Conservation (phyloP, 2,329 filamentous ascomycete genomes). For the Diaporthe sp. region DNA sequence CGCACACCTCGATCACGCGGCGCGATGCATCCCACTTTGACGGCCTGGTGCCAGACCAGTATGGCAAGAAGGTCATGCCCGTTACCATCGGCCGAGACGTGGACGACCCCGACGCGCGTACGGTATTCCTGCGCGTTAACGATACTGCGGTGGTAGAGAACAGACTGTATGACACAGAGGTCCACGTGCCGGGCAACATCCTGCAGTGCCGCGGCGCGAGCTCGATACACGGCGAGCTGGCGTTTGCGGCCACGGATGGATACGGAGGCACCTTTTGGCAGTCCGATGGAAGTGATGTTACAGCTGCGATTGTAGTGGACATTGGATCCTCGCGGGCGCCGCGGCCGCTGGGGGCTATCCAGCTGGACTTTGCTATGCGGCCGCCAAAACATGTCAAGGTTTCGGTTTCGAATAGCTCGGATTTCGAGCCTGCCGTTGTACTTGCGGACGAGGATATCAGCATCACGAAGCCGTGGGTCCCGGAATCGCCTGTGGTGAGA, state of each 20-base stretch:
- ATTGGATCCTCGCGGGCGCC: slow-evolving; percentile 26
- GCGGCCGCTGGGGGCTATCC: slow-evolving; percentile 27
- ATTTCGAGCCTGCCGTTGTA: slow-evolving; percentile 37
- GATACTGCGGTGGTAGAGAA: slow-evolving; percentile 67
- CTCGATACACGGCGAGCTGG: slow-evolving; percentile 71
- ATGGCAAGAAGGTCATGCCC: slow-evolving; percentile 40
- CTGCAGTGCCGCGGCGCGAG: slow-evolving; percentile 68
- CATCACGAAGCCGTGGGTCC: slow-evolving; percentile 43
- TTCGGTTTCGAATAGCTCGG: slow-evolving; percentile 37
- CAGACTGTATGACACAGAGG: slow-evolving; percentile 64
- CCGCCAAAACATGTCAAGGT: slow-evolving; percentile 41
- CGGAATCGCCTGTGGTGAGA: slow-evolving; percentile 34
- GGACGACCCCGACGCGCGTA: slow-evolving; percentile 49
- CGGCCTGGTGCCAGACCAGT: slow-evolving; percentile 36
- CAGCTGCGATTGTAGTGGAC: slow-evolving; percentile 71
- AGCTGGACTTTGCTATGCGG: slow-evolving; percentile 40
- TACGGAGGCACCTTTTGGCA: slow-evolving; percentile 76
- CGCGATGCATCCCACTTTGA: slow-evolving; percentile 36
- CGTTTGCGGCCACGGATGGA: slow-evolving; percentile 74
- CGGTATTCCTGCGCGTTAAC: slow-evolving; percentile 57
- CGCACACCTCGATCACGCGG: slow-evolving; percentile 44
- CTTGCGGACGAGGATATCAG: slow-evolving; percentile 39
- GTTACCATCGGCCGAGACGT: slow-evolving; percentile 64
- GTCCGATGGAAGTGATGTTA: slow-evolving; percentile 62
- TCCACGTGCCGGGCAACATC: slow-evolving; percentile 66